Conservation (phyloP, 805 yeast species). For the Kodamaea laetipori region DNA sequence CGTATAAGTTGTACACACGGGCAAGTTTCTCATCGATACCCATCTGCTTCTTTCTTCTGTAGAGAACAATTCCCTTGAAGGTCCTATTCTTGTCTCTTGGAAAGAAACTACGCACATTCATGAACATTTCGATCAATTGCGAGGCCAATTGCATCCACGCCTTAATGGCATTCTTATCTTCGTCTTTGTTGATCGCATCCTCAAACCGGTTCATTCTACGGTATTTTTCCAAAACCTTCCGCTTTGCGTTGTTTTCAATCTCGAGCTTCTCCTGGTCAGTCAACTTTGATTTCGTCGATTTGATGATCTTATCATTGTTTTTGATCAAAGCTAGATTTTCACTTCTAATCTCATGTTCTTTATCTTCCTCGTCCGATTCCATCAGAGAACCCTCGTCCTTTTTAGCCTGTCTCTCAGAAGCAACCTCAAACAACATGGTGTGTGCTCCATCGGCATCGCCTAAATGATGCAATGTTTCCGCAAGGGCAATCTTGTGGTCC, state of each 20-base stretch:
- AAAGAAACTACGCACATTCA: constrained; percentile 74
- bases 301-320: constrained; percentile 12
- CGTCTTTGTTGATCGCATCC: constrained; percentile 29
- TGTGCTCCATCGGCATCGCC: constrained; percentile 63
- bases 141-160: constrained; percentile 86
- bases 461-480: constrained; percentile 74
- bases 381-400: constrained; percentile 14
- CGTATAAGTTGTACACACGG: constrained; percentile 64
- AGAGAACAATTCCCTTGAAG: constrained; percentile 66
- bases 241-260: constrained; percentile 58
- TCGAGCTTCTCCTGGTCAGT: constrained; percentile 52
- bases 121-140: constrained; percentile 80
- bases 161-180: constrained; percentile 61
- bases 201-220: constrained; percentile 55
- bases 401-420: constrained; percentile 29
- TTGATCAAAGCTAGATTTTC: constrained; percentile 17
- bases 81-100: constrained; percentile 71
- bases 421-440: constrained; percentile 54
- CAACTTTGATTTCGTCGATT: constrained; percentile 19
- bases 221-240: constrained; percentile 58
- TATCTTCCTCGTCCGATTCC: constrained; percentile 24
- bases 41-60: constrained; percentile 60
- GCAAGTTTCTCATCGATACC: constrained; percentile 74
- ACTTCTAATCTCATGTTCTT: constrained; percentile 7
- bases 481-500: constrained; percentile 75